A percentile compares a stretch with the other conserved stretches of the same genome.
Conservation (phyloP, 2,329 filamentous ascomycete genomes). For the Fusarium marasasianum region DNA sequence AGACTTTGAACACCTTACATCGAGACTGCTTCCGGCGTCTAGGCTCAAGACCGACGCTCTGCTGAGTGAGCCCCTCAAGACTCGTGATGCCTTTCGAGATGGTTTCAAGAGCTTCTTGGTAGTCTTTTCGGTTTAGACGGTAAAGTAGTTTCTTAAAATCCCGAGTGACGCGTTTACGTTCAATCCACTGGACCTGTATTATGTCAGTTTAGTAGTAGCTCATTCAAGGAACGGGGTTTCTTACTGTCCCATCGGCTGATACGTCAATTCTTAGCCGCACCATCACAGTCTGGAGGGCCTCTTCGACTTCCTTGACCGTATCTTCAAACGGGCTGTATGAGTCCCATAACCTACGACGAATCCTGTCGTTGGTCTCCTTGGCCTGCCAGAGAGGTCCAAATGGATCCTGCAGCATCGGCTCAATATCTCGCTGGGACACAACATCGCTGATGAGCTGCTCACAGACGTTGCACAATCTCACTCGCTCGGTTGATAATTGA, state of each 20-base stretch:
- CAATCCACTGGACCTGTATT: slow-evolving; percentile 2
- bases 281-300: slow-evolving; percentile 34
- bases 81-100: neutral
- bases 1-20: slow-evolving; percentile 1
- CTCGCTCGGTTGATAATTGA: slow-evolving; percentile 38
- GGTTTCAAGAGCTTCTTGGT: neutral
- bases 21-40: slow-evolving; percentile 12
- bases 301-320: slow-evolving; percentile 34
- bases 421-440: slow-evolving; percentile 34
- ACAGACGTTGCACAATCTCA: slow-evolving; percentile 44
- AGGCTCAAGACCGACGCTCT: slow-evolving; percentile 2
- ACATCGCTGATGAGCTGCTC: slow-evolving; percentile 43
- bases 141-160: slow-evolving; percentile 18
- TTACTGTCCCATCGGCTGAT: neutral
- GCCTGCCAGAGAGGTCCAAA: slow-evolving; percentile 44
- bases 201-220: fast-evolving
- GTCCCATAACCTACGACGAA: slow-evolving; percentile 39
- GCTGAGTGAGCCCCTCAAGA: neutral
- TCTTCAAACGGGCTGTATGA: slow-evolving; percentile 38
- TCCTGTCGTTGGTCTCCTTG: slow-evolving; percentile 14
- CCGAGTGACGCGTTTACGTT: neutral
- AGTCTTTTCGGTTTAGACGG: slow-evolving; percentile 7
- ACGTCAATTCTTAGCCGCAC: neutral
- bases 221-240: fast-evolving
- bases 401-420: slow-evolving; percentile 43